Percentiles rank a stretch among this genome's conserved stretches.
phyloP scores from a whole-genome alignment of 768 basidiomycete genomes.

The Hygrocybe punicea region DNA sequence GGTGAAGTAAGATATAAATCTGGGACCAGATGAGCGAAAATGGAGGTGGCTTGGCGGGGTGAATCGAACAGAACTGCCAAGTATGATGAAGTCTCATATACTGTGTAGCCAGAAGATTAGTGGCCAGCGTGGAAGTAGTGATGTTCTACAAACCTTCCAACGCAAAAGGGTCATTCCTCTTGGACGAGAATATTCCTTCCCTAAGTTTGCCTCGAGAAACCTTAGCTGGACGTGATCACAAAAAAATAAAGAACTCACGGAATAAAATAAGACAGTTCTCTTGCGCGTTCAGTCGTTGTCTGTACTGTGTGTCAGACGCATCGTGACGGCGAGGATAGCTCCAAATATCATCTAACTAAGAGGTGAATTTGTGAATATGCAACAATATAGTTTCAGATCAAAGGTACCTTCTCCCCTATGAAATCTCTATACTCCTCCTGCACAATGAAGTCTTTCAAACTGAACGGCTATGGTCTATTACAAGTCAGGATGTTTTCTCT shows the following conservation, averaged over 20 bases:
- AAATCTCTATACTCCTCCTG: constrained; percentile 70
- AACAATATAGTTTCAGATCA: too few relatives aligned
- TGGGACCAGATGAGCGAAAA: constrained; percentile 58
- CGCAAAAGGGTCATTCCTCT: constrained; percentile 57
- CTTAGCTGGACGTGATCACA: background rate
- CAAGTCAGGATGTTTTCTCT: constrained; percentile 5
- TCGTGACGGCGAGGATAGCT: constrained; percentile 32
- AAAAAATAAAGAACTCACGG: constrained; percentile 42
- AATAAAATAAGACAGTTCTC: constrained; percentile 73
- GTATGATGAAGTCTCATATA: constrained; percentile 70
- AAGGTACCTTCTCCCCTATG: constrained; percentile 58
- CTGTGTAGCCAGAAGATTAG: constrained; percentile 31
- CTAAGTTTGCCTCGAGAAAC: constrained; percentile 60
- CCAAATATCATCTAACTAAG: constrained; percentile 51
- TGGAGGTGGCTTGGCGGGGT: constrained; percentile 57
- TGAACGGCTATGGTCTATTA: constrained; percentile 40
- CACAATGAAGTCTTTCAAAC: constrained; percentile 54
- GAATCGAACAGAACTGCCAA: constrained; percentile 62
- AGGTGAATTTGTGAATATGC: background rate
- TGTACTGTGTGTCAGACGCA: constrained; percentile 27
- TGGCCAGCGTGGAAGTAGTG: background rate
- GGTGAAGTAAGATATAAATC: constrained; percentile 38
- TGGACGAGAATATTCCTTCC: constrained; percentile 65
- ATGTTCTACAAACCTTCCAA: constrained; percentile 53
- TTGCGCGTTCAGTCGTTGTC: constrained; percentile 50